Evolutionary conservation across 352 stramenopile species (phyloP), one percentile per base, ranked within the genome.

Genomic region (Sclerospora graminicola): DNA sequence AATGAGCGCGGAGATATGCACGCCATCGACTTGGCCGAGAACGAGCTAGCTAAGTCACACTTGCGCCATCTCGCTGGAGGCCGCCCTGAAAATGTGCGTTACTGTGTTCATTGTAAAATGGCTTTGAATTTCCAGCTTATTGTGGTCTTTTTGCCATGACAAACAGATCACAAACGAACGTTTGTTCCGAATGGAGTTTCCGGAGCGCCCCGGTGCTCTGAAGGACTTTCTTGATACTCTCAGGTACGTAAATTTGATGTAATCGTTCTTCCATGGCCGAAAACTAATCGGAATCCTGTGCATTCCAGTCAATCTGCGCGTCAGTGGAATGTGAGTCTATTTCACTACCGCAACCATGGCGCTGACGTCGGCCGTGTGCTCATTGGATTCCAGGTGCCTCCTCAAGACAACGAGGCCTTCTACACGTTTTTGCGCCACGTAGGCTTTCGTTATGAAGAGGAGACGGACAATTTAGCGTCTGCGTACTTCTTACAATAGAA

Each of bases 281-380:
- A 2, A 4, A 9, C n/a, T n/a, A n/a, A n/a, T n/a, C n/a, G n/a
- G 28, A 13, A 14, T 33, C 13, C 2, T 14, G 13, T 34, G 27
- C 19, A 14, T 4, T 36, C 6, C 42, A 76, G 64, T 31, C 48
- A 68, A 60, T 65, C 65, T 8, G 43, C 53, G 1, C 68, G 63
- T n/a, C 72, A 72, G 24, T 98, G 89, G 89, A 98, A 99, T 62
- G 82, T 98, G 35, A 97, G 87, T 51, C 75, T 99, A 8, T 99
- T 99, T 64, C 96, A 99, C 65, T 99, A 99, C 56, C 77, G 96
- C 47, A 99, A 99, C 64, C 94, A 99, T 56, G 96, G 95, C 41
- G 93, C 95, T 57, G 95, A 99, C 54, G 97, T 98, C 61, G 96
- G 96, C 26, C 80, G 94, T 32, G 95, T 98, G 19, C 66, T 99